phyloP scores from a whole-genome alignment of 192 early-diverging fungal genomes.

The Coemansia sp. region DNA sequence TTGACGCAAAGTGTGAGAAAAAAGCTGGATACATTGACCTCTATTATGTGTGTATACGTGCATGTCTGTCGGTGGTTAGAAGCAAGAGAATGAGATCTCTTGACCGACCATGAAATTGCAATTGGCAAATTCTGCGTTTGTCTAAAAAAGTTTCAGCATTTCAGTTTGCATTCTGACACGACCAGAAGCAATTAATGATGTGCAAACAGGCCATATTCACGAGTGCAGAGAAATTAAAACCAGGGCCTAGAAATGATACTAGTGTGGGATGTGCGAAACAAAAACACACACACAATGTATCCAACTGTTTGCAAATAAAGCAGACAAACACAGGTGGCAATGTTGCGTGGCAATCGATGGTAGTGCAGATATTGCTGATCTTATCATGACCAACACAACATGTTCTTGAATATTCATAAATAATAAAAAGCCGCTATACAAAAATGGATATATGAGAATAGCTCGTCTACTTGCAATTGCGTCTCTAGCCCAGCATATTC shows the following conservation, averaged over 20 bases:
- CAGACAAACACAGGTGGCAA: constrained; percentile 2
- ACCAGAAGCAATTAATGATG: too few relatives aligned
- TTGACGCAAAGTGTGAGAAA: background rate
- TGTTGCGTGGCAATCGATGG: constrained; percentile 28
- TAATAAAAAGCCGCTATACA: background rate
- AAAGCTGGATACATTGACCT: background rate
- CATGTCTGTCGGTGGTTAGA: constrained; percentile 9
- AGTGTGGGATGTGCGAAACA: too few relatives aligned
- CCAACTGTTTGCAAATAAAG: too few relatives aligned
- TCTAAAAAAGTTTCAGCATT: background rate
- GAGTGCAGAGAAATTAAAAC: too few relatives aligned
- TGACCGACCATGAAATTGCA: constrained; percentile 2
- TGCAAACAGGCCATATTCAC: too few relatives aligned
- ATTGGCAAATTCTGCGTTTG: background rate
- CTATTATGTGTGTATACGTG: constrained; percentile 1
- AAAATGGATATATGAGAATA: constrained; percentile 2
- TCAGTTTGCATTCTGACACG: too few relatives aligned
- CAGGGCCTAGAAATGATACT: too few relatives aligned
- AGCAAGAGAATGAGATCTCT: background rate
- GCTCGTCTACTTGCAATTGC: too few relatives aligned
- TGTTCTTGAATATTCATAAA: background rate
- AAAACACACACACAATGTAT: too few relatives aligned
- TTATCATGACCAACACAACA: constrained; percentile 15
- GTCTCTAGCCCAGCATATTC: too few relatives aligned
- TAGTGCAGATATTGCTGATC: constrained; percentile 50